phyloP scores from a whole-genome alignment of 352 stramenopile genomes.

The Pythium utonaiense region DNA sequence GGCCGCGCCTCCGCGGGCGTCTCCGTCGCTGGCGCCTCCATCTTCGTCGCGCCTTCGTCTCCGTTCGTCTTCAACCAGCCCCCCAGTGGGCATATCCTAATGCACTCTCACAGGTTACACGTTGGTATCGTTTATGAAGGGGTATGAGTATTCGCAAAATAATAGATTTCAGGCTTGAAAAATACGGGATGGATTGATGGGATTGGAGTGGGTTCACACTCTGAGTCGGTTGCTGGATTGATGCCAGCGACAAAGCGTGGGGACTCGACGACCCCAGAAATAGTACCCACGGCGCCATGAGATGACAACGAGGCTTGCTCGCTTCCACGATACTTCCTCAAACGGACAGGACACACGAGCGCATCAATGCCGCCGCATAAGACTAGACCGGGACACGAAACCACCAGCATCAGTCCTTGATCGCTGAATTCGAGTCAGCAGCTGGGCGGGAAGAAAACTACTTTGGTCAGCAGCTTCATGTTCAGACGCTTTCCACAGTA shows the following conservation, averaged over 20 bases:
- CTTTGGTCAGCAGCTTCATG: no score
- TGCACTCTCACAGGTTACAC: neutral
- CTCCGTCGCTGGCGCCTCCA: neutral
- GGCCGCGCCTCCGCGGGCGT: neutral
- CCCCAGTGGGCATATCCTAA: neutral
- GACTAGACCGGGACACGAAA: neutral
- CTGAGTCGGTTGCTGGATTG: constrained; percentile 1
- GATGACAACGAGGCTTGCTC: neutral
- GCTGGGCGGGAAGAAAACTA: neutral
- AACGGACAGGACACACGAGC: neutral
- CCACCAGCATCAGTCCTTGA: neutral
- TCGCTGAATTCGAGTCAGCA: neutral
- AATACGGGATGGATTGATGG: neutral
- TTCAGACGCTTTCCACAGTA: neutral
- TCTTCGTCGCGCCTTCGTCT: neutral
- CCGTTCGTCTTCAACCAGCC: neutral
- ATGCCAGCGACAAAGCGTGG: neutral
- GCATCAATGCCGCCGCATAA: constrained; percentile 1
- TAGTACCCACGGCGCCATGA: neutral
- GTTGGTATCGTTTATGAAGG: neutral
- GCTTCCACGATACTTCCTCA: neutral
- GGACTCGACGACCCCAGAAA: neutral
- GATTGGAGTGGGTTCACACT: neutral
- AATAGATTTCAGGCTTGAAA: neutral
- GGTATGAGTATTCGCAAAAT: neutral